phyloP scores from a whole-genome alignment of 202 grass and related monocot species.

The Zoysia matrella region DNA sequence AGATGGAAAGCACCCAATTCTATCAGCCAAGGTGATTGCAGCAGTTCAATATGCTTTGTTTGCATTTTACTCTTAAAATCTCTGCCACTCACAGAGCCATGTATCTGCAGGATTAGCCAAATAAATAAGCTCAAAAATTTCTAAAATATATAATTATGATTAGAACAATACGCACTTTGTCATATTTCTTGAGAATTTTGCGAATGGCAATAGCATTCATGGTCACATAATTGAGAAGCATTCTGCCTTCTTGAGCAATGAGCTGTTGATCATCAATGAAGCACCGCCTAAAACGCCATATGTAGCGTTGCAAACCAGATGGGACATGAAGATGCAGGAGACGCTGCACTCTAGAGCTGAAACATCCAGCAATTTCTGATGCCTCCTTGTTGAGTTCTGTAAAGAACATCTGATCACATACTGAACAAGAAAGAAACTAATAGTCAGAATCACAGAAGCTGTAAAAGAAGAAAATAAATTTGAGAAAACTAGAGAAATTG shows the following conservation, averaged over 20 bases:
- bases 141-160: not conserved
- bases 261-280: slow-evolving; percentile 82
- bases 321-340: slow-evolving; percentile 79
- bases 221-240: slow-evolving; percentile 74
- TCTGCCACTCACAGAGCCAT: slow-evolving; percentile 75
- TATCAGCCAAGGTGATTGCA: slow-evolving; percentile 82
- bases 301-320: slow-evolving; percentile 63
- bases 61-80: slow-evolving; percentile 77
- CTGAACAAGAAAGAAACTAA: slow-evolving; percentile 44
- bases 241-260: slow-evolving; percentile 79
- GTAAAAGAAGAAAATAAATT: slow-evolving; percentile 14
- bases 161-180: slow-evolving; percentile 53
- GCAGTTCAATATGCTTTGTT: slow-evolving; percentile 61
- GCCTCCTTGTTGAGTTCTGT: slow-evolving; percentile 77
- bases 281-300: slow-evolving; percentile 72
- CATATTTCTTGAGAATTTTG: slow-evolving; percentile 91
- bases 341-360: slow-evolving; percentile 71
- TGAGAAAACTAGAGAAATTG: not conserved
- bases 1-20: slow-evolving; percentile 79
- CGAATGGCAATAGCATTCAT: slow-evolving; percentile 87
- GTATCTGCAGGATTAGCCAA: slow-evolving; percentile 50
- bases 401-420: slow-evolving; percentile 81
- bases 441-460: slow-evolving; percentile 26
- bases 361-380: slow-evolving; percentile 75
- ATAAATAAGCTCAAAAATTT: slow-evolving; percentile 12